These are phyloP conservation scores for Myxozyma kluyveri DNA, from an alignment of 805 yeast species.

Conservation along the genomic window DNA sequence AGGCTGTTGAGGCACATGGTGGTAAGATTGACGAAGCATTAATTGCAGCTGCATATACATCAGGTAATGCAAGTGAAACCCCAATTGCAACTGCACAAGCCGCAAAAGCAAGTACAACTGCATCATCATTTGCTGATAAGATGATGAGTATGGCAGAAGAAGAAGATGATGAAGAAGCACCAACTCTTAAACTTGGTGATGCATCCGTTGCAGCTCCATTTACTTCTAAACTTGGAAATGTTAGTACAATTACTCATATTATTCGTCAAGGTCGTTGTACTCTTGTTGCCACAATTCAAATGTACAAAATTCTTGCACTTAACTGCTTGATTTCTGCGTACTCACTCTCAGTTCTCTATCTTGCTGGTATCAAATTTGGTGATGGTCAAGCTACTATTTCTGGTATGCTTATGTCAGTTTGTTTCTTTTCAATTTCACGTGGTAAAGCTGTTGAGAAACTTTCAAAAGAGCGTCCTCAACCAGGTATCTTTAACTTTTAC, in stretches of 20 bases:
- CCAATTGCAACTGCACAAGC: constrained; percentile 9
- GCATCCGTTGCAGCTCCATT: constrained; percentile 99
- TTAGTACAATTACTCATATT: constrained; percentile 86
- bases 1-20: constrained; percentile 82
- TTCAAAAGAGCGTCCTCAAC: constrained; percentile 93
- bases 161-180: constrained; percentile 75
- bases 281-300: constrained; percentile 92
- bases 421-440: constrained; percentile 92
- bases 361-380: constrained; percentile 97
- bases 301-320: constrained; percentile 96
- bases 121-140: constrained; percentile 58
- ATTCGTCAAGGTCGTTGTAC: constrained; percentile 99
- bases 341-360: constrained; percentile 85
- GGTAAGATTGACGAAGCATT: constrained; percentile 61
- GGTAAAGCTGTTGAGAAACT: constrained; percentile 87
- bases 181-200: constrained; percentile 91
- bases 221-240: constrained; percentile 90
- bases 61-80: constrained; percentile 6
- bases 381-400: constrained; percentile 97
- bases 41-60: constrained; percentile 47
- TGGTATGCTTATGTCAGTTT: constrained; percentile 86
- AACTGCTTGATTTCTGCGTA: constrained; percentile 96
- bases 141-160: constrained; percentile 56
- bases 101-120: constrained; percentile 39
- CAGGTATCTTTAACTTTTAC: constrained; percentile 90